Percentiles rank a stretch among this genome's conserved stretches.
phyloP scores from a whole-genome alignment of 2,329 filamentous ascomycete species.

The Helotiales sp. region DNA sequence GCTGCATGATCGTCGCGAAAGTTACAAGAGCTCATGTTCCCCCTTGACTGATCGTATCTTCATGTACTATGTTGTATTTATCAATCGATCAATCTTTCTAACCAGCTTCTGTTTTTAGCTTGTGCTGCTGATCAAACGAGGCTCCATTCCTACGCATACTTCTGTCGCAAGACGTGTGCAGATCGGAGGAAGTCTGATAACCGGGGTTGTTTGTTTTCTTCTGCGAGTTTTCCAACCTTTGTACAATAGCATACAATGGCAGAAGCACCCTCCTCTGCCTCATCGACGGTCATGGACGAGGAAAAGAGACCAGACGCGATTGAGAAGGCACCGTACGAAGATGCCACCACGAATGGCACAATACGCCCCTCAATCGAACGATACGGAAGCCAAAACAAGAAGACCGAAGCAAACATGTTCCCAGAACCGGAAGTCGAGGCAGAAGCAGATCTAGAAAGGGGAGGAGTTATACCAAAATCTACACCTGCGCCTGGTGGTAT shows the following conservation, averaged over 20 bases:
- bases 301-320: slow-evolving; percentile 8
- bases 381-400: slow-evolving; percentile 33
- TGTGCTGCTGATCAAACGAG: background rate
- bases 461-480: slow-evolving; percentile 20
- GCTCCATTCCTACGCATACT: background rate
- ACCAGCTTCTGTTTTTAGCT: background rate
- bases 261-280: background rate
- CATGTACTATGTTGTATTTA: background rate
- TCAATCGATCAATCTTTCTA: too few species aligned
- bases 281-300: background rate
- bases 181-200: background rate
- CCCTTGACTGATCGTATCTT: background rate
- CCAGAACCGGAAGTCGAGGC: slow-evolving; percentile 92
- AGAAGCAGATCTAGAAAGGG: slow-evolving; percentile 76
- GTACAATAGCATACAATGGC: background rate
- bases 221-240: background rate
- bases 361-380: slow-evolving; percentile 13
- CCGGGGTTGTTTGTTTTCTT: background rate
- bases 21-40: background rate
- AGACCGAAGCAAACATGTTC: slow-evolving; percentile 55
- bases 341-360: slow-evolving; percentile 1
- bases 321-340: slow-evolving; percentile 7
- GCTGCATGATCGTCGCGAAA: background rate
- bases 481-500: slow-evolving; percentile 22
- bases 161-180: background rate